Percentiles rank a stretch among this genome's conserved stretches.
Evolutionary conservation across 78 protist genomes (phyloP).

Genomic region (Speleostelium caveatum): DNA sequence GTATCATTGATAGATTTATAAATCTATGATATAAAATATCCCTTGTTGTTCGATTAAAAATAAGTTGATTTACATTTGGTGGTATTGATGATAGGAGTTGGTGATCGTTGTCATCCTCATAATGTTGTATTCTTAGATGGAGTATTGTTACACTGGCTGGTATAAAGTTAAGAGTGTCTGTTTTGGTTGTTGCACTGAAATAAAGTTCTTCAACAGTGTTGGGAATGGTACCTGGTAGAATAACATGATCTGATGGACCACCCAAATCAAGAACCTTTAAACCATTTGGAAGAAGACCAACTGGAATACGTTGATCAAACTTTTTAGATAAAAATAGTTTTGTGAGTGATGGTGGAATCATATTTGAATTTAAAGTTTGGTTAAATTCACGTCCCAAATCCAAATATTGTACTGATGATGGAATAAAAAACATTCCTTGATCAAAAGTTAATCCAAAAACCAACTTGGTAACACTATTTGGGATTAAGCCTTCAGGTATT

Average conservation of each 20-base stretch:
- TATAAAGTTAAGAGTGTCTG: neutral
- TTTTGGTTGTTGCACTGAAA: neutral
- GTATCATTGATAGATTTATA: neutral
- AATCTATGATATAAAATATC: too few species aligned
- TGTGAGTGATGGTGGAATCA: neutral
- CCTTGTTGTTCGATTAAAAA: too few species aligned
- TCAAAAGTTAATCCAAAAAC: neutral
- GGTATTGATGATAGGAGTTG: too few species aligned
- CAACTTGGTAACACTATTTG: neutral
- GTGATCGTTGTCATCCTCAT: too few species aligned
- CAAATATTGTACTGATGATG: neutral
- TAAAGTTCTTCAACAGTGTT: neutral
- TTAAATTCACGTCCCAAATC: neutral
- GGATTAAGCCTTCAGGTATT: neutral
- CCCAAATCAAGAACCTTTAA: neutral
- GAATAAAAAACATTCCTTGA: neutral
- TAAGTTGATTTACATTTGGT: too few species aligned
- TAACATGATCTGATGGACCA: neutral
- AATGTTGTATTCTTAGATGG: neutral
- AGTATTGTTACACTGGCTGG: neutral
- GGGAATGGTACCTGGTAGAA: neutral
- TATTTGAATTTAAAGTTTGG: neutral
- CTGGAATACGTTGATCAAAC: neutral
- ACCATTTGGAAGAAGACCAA: neutral
- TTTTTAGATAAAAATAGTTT: neutral